Evolutionary conservation across 208 protist genomes (phyloP).

Genomic region (Wallacemonas sp.): DNA sequence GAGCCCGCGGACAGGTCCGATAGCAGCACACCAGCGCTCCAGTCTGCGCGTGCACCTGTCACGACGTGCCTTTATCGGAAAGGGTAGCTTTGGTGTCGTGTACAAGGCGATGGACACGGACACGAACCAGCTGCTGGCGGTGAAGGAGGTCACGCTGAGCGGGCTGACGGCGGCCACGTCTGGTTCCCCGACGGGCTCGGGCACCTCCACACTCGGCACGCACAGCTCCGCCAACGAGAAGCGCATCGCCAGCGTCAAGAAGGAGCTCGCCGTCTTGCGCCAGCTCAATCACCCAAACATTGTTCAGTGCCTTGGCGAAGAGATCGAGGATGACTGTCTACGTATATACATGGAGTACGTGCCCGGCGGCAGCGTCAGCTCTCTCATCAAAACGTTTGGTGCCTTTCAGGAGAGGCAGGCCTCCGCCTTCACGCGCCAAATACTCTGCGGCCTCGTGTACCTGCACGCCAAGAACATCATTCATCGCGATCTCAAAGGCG

Average conservation of each 20-base stretch:
- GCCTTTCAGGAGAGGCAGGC: constrained; percentile 76
- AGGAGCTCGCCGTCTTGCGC: constrained; percentile 77
- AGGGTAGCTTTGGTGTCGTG: constrained; percentile 85
- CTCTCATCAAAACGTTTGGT: constrained; percentile 73
- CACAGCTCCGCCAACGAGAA: constrained; percentile 2
- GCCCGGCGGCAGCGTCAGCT: constrained; percentile 85
- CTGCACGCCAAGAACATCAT: constrained; percentile 81
- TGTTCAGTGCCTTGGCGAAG: constrained; percentile 83
- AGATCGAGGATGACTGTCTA: constrained; percentile 60
- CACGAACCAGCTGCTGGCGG: constrained; percentile 87
- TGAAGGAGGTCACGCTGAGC: constrained; percentile 79
- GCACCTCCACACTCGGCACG: neutral
- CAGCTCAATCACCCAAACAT: constrained; percentile 91
- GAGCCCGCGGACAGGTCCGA: neutral
- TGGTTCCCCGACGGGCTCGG: neutral
- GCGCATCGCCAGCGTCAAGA: constrained; percentile 23
- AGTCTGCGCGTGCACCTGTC: constrained; percentile 53
- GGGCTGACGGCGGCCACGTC: neutral
- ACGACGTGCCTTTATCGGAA: constrained; percentile 76
- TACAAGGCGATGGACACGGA: constrained; percentile 85
- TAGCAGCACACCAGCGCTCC: neutral
- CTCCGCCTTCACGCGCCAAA: constrained; percentile 69
- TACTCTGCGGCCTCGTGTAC: constrained; percentile 82
- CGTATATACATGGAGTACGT: constrained; percentile 94
- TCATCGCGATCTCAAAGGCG: constrained; percentile 92